phyloP scores from a whole-genome alignment of 139 green algal species.

The Pleodorina starrii region DNA sequence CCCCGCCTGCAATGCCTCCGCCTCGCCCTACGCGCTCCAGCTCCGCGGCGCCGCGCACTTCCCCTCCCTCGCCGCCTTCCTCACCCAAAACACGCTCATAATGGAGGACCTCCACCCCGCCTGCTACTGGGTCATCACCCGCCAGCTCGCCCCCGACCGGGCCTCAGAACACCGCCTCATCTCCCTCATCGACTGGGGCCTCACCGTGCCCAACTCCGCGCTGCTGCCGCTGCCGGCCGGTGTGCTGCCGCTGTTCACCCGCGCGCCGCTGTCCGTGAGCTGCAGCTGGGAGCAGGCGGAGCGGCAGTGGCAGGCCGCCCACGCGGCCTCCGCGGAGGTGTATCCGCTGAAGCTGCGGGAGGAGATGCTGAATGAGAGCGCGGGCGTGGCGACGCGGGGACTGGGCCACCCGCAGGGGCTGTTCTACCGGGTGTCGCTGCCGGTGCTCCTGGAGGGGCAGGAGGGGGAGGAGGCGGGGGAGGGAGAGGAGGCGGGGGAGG shows the following conservation, averaged over 20 bases:
- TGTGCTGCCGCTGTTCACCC: not conserved
- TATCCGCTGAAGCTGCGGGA: not conserved
- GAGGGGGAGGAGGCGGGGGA: not conserved
- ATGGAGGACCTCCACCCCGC: constrained; percentile 1
- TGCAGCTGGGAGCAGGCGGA: not conserved
- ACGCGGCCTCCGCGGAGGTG: not conserved
- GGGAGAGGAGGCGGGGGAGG: not conserved
- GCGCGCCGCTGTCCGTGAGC: not conserved
- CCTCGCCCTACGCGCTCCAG: not conserved
- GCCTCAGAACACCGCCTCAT: too few species aligned
- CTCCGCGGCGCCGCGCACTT: not conserved
- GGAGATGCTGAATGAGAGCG: too few species aligned
- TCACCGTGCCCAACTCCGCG: not conserved
- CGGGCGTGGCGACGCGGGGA: not conserved
- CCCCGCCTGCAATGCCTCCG: not conserved
- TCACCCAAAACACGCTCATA: not conserved
- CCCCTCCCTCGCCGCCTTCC: not conserved
- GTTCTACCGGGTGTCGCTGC: not conserved
- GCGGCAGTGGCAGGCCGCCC: not conserved
- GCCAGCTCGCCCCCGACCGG: too few species aligned
- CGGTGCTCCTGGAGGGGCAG: not conserved
- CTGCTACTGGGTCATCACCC: not conserved
- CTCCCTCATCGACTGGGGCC: not conserved
- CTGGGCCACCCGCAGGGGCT: constrained; percentile 12
- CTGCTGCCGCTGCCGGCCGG: constrained; percentile 7